A percentile compares a stretch with the other conserved stretches of the same genome.
phyloP scores from a whole-genome alignment of 2,329 filamentous ascomycete species.

The Microdochium trichocladiopsis region DNA sequence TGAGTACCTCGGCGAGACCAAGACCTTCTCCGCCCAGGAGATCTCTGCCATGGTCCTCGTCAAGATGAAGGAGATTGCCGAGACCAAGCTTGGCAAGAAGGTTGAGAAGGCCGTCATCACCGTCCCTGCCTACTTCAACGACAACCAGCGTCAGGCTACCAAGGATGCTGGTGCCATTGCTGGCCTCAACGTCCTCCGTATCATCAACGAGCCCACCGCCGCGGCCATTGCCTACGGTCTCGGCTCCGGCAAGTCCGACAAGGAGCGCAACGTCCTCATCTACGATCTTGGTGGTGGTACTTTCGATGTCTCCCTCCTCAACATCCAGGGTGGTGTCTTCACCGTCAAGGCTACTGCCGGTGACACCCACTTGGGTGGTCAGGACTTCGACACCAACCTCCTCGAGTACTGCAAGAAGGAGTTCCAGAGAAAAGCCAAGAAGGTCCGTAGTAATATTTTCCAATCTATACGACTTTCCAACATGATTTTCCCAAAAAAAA shows the following conservation, averaged over 20 bases:
- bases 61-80: conserved; percentile 99
- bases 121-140: conserved; percentile 99
- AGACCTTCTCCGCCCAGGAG: conserved; percentile 96
- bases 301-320: conserved; percentile 98
- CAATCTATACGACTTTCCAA: no score
- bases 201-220: conserved; percentile 99
- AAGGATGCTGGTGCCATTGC: conserved; percentile 98
- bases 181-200: conserved; percentile 96
- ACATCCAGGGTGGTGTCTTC: conserved; percentile 99
- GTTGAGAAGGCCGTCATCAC: conserved; percentile 99
- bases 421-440: conserved; percentile 75
- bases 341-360: conserved; percentile 97
- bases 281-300: conserved; percentile 99
- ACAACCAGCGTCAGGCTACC: conserved; percentile 99
- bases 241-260: conserved; percentile 86
- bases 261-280: conserved; percentile 98
- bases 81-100: conserved; percentile 97
- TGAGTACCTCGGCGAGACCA: conserved; percentile 88
- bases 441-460: conserved; percentile 30
- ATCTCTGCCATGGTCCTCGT: conserved; percentile 97
- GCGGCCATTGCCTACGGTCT: conserved; percentile 98
- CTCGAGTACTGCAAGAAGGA: conserved; percentile 97
- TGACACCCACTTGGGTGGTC: conserved; percentile 93
- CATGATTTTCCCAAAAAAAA: background rate
- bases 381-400: conserved; percentile 94